Evolutionary conservation across 805 yeast genomes (phyloP).

Genomic region (Metschnikowia bowlesiae): DNA sequence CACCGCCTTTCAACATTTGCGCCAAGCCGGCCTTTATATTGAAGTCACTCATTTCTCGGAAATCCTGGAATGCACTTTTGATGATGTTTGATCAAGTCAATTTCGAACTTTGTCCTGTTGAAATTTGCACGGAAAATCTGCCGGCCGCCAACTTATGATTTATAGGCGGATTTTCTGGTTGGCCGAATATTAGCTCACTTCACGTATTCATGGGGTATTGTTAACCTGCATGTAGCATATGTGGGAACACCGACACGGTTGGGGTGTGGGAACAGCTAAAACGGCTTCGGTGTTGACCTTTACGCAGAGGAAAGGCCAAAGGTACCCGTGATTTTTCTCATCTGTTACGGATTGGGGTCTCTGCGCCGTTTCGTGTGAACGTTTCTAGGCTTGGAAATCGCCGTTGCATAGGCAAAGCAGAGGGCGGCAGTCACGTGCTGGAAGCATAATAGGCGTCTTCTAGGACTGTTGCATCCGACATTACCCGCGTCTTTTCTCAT

Average conservation of each 20-base stretch:
- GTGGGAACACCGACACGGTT: neutral
- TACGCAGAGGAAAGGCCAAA: neutral
- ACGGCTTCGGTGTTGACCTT: neutral
- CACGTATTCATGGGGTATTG: conserved; percentile 2
- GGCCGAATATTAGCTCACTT: neutral
- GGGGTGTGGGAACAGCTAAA: neutral
- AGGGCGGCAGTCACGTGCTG: neutral
- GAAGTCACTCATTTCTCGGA: conserved; percentile 8
- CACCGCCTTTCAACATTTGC: conserved; percentile 81
- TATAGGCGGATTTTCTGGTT: neutral
- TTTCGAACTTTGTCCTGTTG: neutral
- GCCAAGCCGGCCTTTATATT: conserved; percentile 75
- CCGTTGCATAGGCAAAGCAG: neutral
- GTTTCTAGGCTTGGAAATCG: neutral
- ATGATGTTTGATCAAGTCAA: neutral
- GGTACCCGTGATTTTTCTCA: neutral
- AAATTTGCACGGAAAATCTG: no score
- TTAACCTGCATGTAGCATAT: neutral
- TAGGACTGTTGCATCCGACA: neutral
- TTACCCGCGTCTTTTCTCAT: neutral
- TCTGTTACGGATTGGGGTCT: neutral
- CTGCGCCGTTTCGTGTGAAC: neutral
- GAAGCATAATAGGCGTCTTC: neutral
- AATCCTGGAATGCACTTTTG: neutral
- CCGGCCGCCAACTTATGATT: no score